These are phyloP conservation scores for Effrenium voratum DNA, from an alignment of 73 alveolate genomes.

Conservation along the genomic window DNA sequence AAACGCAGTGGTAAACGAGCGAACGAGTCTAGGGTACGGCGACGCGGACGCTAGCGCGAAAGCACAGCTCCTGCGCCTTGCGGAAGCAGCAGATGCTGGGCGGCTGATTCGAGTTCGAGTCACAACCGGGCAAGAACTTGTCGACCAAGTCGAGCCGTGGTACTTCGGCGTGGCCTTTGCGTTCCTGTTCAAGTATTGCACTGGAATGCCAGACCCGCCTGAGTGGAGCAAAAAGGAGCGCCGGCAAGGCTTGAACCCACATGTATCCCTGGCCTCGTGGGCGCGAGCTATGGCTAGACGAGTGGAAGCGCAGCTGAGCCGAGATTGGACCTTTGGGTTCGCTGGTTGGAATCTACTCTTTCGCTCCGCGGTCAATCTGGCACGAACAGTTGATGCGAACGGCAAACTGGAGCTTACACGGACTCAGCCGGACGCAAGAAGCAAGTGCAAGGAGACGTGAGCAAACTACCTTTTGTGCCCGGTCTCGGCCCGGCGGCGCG, in stretches of 20 bases:
- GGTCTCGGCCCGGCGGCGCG: conserved; percentile 4
- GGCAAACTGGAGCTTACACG: background rate
- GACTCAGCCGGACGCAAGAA: background rate
- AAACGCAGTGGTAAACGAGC: background rate
- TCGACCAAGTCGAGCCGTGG: conserved; percentile 19
- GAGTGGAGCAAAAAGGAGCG: background rate
- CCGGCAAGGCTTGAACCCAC: background rate
- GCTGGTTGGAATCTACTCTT: conserved; percentile 25
- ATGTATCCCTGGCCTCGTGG: background rate
- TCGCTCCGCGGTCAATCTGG: conserved; percentile 17
- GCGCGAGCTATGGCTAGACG: conserved; percentile 6
- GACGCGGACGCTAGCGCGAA: background rate
- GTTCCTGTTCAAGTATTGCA: background rate
- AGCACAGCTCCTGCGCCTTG: background rate
- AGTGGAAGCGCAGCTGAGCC: background rate
- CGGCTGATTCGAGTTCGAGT: background rate
- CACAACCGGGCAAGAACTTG: background rate
- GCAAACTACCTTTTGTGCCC: background rate
- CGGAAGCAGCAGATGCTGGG: background rate
- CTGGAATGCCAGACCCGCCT: conserved; percentile 29
- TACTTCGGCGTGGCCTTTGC: conserved; percentile 5
- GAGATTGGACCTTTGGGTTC: conserved; percentile 47
- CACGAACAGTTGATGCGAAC: background rate
- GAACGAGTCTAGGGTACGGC: background rate
- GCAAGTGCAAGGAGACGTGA: background rate